Conservation (phyloP, 2,329 filamentous ascomycete genomes). For the Drechslerella dactyloides region DNA sequence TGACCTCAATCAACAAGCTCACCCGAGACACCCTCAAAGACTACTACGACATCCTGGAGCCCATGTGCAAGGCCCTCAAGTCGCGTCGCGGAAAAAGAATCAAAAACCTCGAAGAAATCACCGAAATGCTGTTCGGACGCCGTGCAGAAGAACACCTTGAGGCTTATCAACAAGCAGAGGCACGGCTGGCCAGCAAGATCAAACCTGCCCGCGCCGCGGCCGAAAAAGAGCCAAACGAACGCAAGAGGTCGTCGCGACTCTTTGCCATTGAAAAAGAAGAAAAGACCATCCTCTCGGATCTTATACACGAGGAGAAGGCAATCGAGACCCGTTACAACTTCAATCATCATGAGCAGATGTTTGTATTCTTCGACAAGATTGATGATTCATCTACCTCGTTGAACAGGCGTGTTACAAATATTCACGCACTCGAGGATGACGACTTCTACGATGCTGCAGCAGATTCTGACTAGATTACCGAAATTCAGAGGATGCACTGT, state of each 20-base stretch:
- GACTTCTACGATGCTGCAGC: constrained; percentile 11
- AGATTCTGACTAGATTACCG: constrained; percentile 6
- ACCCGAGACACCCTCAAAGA: not conserved
- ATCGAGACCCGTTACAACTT: constrained; percentile 1
- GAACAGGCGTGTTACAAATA: not conserved
- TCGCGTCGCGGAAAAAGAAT: constrained; percentile 10
- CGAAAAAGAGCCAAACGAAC: constrained; percentile 1
- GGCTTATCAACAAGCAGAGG: constrained; percentile 1
- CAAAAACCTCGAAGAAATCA: constrained; percentile 4
- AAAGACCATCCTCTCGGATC: not conserved
- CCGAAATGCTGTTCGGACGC: constrained; percentile 5
- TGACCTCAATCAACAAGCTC: constrained; percentile 1
- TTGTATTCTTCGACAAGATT: constrained; percentile 12
- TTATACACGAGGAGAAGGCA: not conserved
- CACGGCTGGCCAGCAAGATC: not conserved
- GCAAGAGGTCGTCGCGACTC: not conserved
- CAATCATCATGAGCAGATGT: constrained; percentile 3
- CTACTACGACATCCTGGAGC: constrained; percentile 5
- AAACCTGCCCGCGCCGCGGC: not conserved
- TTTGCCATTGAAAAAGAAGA: not conserved
- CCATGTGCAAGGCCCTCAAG: constrained; percentile 9
- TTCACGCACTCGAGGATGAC: not conserved
- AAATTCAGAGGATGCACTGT: not conserved
- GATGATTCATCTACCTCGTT: constrained; percentile 15
- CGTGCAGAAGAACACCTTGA: constrained; percentile 4